A percentile compares a stretch with the other conserved stretches of the same genome.
Evolutionary conservation across 768 basidiomycete genomes (phyloP).

Genomic region (Dentipellis sp.): DNA sequence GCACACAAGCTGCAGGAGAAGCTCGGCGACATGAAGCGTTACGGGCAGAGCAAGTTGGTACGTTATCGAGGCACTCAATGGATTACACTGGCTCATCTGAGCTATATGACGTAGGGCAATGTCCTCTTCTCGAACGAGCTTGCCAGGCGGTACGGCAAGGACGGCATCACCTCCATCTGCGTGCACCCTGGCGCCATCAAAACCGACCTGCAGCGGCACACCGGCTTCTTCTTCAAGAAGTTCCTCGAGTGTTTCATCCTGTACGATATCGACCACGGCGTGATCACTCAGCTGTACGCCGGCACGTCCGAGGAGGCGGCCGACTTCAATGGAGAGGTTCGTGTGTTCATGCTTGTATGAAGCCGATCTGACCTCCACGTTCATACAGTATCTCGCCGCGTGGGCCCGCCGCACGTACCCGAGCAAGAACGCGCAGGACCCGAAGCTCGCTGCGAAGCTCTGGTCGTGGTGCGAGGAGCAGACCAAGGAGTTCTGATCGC

Average conservation of each 20-base stretch:
- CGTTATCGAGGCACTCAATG: neutral
- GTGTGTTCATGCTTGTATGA: neutral
- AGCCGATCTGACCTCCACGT: neutral
- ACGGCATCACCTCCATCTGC: conserved; percentile 35
- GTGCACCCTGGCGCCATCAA: conserved; percentile 30
- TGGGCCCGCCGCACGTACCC: conserved; percentile 13
- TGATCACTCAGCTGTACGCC: conserved; percentile 19
- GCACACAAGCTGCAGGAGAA: conserved; percentile 3
- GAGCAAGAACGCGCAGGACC: conserved; percentile 6
- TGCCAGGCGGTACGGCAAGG: conserved; percentile 28
- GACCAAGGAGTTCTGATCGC: conserved; percentile 6
- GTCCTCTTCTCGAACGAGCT: conserved; percentile 35
- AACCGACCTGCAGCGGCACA: conserved; percentile 8
- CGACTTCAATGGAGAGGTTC: conserved; percentile 13
- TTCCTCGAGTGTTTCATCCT: neutral
- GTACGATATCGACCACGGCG: conserved; percentile 7
- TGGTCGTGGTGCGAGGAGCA: conserved; percentile 20
- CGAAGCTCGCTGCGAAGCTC: conserved; percentile 10
- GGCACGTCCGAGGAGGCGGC: conserved; percentile 18
- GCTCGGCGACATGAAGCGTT: conserved; percentile 4
- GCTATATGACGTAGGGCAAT: conserved; percentile 26
- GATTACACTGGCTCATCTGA: neutral
- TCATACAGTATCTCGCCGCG: conserved; percentile 15
- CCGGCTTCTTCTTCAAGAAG: neutral
- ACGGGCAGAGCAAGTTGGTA: conserved; percentile 14